These are phyloP conservation scores for Takashimella tepidaria DNA, from an alignment of 1,284 basidiomycete genomes.

Conservation along the genomic window DNA sequence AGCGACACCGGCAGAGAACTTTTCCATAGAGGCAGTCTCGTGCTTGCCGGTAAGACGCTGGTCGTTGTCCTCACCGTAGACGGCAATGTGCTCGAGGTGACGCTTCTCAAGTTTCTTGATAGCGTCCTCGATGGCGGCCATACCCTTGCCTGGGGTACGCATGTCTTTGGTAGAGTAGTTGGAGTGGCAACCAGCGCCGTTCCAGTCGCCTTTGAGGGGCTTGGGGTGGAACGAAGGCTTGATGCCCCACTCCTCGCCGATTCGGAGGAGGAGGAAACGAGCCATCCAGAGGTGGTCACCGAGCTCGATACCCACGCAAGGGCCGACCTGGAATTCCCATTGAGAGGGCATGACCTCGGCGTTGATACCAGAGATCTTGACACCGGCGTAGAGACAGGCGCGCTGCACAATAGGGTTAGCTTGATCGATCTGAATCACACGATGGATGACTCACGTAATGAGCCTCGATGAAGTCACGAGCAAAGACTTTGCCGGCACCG, in stretches of 20 bases:
- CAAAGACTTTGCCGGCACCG: slow-evolving; percentile 93
- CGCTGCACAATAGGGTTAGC: slow-evolving; percentile 28
- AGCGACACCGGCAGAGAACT: slow-evolving; percentile 91
- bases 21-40: slow-evolving; percentile 93
- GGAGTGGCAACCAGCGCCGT: slow-evolving; percentile 95
- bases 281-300: slow-evolving; percentile 98
- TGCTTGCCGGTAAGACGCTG: slow-evolving; percentile 82
- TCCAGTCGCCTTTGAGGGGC: slow-evolving; percentile 96
- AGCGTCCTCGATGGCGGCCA: slow-evolving; percentile 87
- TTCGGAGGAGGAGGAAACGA: slow-evolving; percentile 83
- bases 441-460: slow-evolving; percentile 62
- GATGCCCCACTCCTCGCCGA: slow-evolving; percentile 97
- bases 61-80: slow-evolving; percentile 96
- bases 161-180: slow-evolving; percentile 90
- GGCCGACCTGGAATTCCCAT: slow-evolving; percentile 99
- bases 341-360: slow-evolving; percentile 99
- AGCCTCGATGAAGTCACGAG: slow-evolving; percentile 97
- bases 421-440: slow-evolving; percentile 1
- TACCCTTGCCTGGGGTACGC: slow-evolving; percentile 82
- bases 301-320: slow-evolving; percentile 95
- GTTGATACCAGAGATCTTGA: slow-evolving; percentile 99
- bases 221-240: slow-evolving; percentile 97
- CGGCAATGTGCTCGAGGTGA: slow-evolving; percentile 88
- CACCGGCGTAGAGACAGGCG: slow-evolving; percentile 86
- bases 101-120: slow-evolving; percentile 82